Conservation (phyloP, 108 stramenopile genomes). For the Thalassiosira profunda region DNA sequence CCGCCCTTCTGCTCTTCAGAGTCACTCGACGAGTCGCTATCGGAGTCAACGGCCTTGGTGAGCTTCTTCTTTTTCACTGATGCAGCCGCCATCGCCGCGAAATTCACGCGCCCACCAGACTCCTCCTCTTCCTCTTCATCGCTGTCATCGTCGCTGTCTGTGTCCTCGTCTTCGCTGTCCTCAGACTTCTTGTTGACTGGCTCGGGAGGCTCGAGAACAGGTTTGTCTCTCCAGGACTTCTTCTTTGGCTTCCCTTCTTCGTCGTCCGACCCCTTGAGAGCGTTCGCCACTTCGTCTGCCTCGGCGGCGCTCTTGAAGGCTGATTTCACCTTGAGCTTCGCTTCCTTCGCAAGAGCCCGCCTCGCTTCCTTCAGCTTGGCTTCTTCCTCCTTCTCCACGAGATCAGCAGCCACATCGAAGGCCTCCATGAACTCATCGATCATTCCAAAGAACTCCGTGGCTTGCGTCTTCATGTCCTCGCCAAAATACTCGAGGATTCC, state of each 20-base stretch:
- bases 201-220: not conserved
- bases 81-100: not conserved
- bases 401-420: constrained; percentile 59
- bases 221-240: not conserved
- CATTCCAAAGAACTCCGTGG: constrained; percentile 79
- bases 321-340: constrained; percentile 10
- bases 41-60: constrained; percentile 3
- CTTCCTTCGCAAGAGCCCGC: constrained; percentile 25
- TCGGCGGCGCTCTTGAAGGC: constrained; percentile 8
- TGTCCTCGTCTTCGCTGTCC: not conserved
- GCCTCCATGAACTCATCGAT: constrained; percentile 60
- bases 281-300: constrained; percentile 5
- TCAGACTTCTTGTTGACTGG: not conserved
- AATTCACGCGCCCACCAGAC: not conserved
- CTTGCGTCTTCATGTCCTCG: constrained; percentile 79
- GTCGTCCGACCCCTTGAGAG: not conserved
- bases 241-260: not conserved
- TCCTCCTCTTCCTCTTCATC: not conserved
- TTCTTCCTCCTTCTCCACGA: constrained; percentile 59
- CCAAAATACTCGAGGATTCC: constrained; percentile 75
- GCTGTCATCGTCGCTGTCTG: not conserved
- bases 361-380: constrained; percentile 8
- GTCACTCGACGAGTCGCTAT: not conserved
- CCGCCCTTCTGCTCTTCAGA: not conserved
- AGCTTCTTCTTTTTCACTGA: not conserved